These are phyloP conservation scores for Aspergillus cejpii DNA, from an alignment of 2,329 filamentous ascomycete species.

Conservation along the genomic window DNA sequence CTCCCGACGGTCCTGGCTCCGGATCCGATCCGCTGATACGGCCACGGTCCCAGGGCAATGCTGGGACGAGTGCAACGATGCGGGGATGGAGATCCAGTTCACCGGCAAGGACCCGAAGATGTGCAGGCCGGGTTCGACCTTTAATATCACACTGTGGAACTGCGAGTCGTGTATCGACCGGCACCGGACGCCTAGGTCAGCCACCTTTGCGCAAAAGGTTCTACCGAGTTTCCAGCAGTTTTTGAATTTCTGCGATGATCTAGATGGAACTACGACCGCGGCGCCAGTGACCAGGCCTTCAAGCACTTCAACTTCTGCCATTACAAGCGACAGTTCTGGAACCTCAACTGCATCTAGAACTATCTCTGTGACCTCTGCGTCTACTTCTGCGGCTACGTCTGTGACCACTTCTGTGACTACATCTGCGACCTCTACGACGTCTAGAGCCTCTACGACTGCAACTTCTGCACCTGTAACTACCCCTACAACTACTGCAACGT, in stretches of 20 bases:
- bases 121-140: slow-evolving; percentile 12
- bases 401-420: too few species aligned
- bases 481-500: too few species aligned
- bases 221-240: slow-evolving; percentile 8
- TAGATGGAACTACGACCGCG: neutral
- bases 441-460: too few species aligned
- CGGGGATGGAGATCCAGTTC: slow-evolving; percentile 42
- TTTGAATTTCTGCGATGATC: slow-evolving; percentile 4
- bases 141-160: slow-evolving; percentile 1
- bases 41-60: slow-evolving; percentile 43
- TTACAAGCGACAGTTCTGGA: too few species aligned
- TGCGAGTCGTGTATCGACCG: slow-evolving; percentile 3
- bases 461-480: too few species aligned
- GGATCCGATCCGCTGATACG: too few species aligned
- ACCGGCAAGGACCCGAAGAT: slow-evolving; percentile 42
- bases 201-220: slow-evolving; percentile 1
- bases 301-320: neutral
- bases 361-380: too few species aligned
- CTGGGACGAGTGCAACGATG: slow-evolving; percentile 49
- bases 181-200: neutral
- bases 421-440: too few species aligned
- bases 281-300: neutral
- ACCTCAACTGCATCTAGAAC: too few species aligned
- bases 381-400: too few species aligned
- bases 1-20: neutral